A percentile compares a stretch with the other conserved stretches of the same genome.
These are phyloP conservation scores for Circinella umbellata DNA, from an alignment of 371 early-diverging fungal genomes.

Conservation along the genomic window DNA sequence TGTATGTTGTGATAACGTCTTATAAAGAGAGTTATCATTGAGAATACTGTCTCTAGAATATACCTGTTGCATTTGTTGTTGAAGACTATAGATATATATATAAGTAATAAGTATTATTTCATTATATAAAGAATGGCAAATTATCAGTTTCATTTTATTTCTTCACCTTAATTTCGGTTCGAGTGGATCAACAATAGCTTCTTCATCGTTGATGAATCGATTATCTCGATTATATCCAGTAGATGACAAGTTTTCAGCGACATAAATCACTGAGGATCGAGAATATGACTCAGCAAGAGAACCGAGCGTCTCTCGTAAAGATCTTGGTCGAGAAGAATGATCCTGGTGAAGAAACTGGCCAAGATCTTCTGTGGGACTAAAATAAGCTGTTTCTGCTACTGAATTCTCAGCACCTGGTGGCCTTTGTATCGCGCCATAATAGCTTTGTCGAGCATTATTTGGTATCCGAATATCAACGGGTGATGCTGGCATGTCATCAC, in stretches of 20 bases:
- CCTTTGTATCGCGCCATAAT: constrained; percentile 19
- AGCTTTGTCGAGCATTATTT: constrained; percentile 31
- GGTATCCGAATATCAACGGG: constrained; percentile 32
- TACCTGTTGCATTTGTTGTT: neutral
- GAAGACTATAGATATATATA: neutral
- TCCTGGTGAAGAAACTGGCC: neutral
- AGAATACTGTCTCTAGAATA: neutral
- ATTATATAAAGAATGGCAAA: too few relatives aligned
- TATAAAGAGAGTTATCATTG: neutral
- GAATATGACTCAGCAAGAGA: constrained; percentile 30
- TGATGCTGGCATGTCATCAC: constrained; percentile 7
- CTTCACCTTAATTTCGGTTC: neutral
- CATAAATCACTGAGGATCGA: constrained; percentile 25
- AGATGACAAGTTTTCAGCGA: constrained; percentile 29
- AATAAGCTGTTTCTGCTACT: constrained; percentile 7
- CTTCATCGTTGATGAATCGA: constrained; percentile 1
- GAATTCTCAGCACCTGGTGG: constrained; percentile 3
- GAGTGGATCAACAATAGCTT: constrained; percentile 14
- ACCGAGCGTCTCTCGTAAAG: constrained; percentile 15
- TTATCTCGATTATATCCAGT: constrained; percentile 14
- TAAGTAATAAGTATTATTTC: too few relatives aligned
- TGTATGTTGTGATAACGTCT: neutral
- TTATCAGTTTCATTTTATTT: neutral
- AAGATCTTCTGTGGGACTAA: constrained; percentile 14
- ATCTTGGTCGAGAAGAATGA: constrained; percentile 10